Evolutionary conservation across 345 rosid species (phyloP), one percentile per base, ranked within the genome.

Genomic region (Citrus mangshanensis): DNA sequence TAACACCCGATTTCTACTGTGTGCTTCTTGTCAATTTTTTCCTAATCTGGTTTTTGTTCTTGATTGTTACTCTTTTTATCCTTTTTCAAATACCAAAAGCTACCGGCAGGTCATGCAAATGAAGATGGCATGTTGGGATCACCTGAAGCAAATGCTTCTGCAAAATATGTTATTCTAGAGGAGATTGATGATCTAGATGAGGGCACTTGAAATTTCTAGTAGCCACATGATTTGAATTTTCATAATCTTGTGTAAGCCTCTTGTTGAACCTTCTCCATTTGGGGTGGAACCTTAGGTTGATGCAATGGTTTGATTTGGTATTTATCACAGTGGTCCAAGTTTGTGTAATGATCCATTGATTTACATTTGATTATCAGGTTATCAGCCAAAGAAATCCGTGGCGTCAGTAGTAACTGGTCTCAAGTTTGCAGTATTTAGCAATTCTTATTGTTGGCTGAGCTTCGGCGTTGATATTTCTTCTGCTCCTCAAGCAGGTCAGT

Each of bases 91-190:
- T 95, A 95, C 75, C 85, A 86, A 35, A 95, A 90, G 80, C 89
- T 95, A 72, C 88, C 86, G 55, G 85, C 81, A 58, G 87, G 89
- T 28, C 89, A 85, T 64, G 73, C 61, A 37, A 51, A 78, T 61
- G 91, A 83, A 77, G 84, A 81, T 61, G 87, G 83, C 59, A 75
- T 46, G 40, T 68, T 14, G 0, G 78, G 78, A 69, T 72, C 81
- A 8, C 75, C 82, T 12, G 30, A 76, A 21, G 76, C 81, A 62
- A 86, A 76, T 72, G 82, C 73, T 80, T 81, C 88, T 51, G 89
- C 90, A 1, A 93, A 90, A 82, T 96, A 96, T 84, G 97, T 91
- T 78, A 96, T 93, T 81, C 93, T 95, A 37, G 97, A 95, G 84
- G 97, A 93, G 85, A 82, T 84, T 85, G 94, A 93, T 75, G 98